Evolutionary conservation across 768 basidiomycete species (phyloP), one percentile per base, ranked within the genome.

Genomic region (Podaxis sp.): DNA sequence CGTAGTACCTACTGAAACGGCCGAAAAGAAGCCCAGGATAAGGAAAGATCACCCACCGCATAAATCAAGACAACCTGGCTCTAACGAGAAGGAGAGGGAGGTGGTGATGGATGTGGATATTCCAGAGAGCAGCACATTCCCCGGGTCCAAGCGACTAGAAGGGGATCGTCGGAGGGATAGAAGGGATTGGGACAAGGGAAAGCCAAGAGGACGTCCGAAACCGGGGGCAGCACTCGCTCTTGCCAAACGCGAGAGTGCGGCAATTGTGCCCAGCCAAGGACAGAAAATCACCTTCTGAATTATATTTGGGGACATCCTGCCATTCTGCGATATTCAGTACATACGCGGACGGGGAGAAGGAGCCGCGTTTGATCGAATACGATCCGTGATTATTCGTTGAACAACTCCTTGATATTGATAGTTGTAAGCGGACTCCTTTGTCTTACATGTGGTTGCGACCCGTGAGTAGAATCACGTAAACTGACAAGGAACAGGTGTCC

Each of bases 161-260:
- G 35, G 54, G 51, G 40, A 50, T 47, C 51, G 44, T 3, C 44
- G 35, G 25, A 38, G 50, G 47, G 50, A 59, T 16, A 52, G 54
- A 48, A 66, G 46, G 35, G 46, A 55, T 16, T 44, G 63, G 53
- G 67, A 69, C 50, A 74, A 79, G 64, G 73, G 76, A 25, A 55
- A 21, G 35, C 74, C 75, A 3, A 76, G 76, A 66, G 73, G 73
- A 56, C 82, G 91, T 28, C 77, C 86, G 4, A 87, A 80, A 68
- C 91, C 91, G 36, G 91, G 92, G 36, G 92, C 92, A 3, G 89
- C 89, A 0, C 82, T 93, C 21, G 91, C 91, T 0, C 78, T 80
- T 16, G 91, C 91, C 23, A 84, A 85, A 67, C 83, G 92, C 55
- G 88, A 91, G 73, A 86, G 84, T 58, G 85, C 82, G 16, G 88